Evolutionary conservation across 148 eudicot species (phyloP), one percentile per base, ranked within the genome.

Genomic region (Beta vulgaris): DNA sequence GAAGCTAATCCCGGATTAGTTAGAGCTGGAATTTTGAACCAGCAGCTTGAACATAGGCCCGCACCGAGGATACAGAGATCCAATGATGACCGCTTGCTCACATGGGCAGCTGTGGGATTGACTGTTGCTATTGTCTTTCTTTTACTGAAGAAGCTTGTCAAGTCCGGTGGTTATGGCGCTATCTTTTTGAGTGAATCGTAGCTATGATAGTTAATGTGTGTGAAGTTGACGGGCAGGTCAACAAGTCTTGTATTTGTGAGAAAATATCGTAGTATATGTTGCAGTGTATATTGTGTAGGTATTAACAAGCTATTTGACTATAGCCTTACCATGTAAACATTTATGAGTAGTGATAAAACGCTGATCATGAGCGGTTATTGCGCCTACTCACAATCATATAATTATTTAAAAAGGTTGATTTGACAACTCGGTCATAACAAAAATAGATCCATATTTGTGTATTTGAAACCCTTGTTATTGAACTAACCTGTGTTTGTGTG

Each of bases 21-120:
- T 34, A 84, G 64, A 77, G 75, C 76, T 31, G 84, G 58, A 68
- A 67, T 71, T 75, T 34, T 87, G 7, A 77, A 51, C 31, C 88
- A 70, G 62, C 86, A 81, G 69, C 55, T 75, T 43, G 69, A 60
- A 71, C 85, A 73, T 16, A 82, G 49, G 71, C 83, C 82, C 43
- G 81, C 76, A 29, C 57, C 77, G 0, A 80, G 88, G 84, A 83
- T 74, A 65, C 93, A 81, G 34, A 86, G 73, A 77, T 84, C 81
- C 36, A 84, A 86, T 32, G 96, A 95, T 77, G 98, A 94, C 76
- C 96, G 91, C n/a, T 69, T 95, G 35, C 90, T 95, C 79, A 95
- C 97, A 18, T 83, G 69, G 87, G 97, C 98, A 39, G 98, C 96
- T 71, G 84, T 92, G 36, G 98, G 96, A 62, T 91, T 95, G 40